Base-by-base conservation (phyloP, 1,284 basidiomycete species). In the Pascua sp. region DNA sequence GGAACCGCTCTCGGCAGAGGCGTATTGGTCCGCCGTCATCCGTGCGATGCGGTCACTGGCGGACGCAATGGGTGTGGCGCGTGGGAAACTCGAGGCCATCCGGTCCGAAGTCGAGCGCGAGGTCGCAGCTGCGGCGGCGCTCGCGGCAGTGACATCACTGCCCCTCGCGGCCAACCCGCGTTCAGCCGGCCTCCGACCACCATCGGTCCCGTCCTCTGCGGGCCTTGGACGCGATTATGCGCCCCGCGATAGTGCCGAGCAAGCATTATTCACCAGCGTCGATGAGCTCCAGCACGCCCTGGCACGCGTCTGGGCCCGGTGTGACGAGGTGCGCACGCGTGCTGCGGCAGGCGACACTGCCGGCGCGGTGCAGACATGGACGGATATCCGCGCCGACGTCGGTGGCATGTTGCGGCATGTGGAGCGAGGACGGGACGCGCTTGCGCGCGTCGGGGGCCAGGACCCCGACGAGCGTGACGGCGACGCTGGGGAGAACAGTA, bases 1-100 rank as follows among this genome's bases (percentile, higher is more conserved):
- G 32, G 56, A 65, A 13, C 41, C 50, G 18, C 24, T 32, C 5
- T 47, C 13, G 24, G 59, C 57, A 15, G 56, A 44, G 16, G 46
- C 16, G 13, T 73, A 76, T 50, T 74, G 72, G 71, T 49, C 48
- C 10, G 62, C 66, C 5, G 67, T 73, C 7, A 54, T 48, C 11
- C 46, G 47, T 2, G 49, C 58, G 2, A 50, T 74, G 16, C 55
- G 60, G 0, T 43, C 55, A 5, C 52, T 76, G 48, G 24, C 40
- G 3, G 55, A 46, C 8, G 47, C 55, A 2, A 67, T 71, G 51
- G 47, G 56, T 8, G 42, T 49, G 15, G 68, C 68, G 15, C 39
- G 60, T 12, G 44, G 38, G 12, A 53, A 54, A 5, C 51, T 75
- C 37, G 67, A 71, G 8, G 48, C 18, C 0, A 55, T 61, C 2